These are phyloP conservation scores for Hepatocystis sp. DNA, from an alignment of 169 alveolate species.

Conservation along the genomic window DNA sequence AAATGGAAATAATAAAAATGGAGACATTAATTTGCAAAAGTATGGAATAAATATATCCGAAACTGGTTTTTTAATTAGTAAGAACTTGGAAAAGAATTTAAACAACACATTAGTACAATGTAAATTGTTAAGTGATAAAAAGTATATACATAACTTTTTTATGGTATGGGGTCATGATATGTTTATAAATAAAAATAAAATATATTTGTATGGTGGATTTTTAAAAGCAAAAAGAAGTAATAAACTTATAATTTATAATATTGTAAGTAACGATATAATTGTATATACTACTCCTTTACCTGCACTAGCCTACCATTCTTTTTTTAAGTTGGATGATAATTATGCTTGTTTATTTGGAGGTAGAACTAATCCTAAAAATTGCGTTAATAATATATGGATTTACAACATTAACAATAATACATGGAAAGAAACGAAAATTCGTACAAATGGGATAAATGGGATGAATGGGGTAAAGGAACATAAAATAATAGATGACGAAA, in stretches of 20 bases:
- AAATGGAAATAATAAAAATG: not conserved
- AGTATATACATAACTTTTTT: slow-evolving; percentile 35
- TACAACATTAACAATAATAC: slow-evolving; percentile 26
- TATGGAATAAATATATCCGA: slow-evolving; percentile 14
- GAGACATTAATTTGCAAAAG: slow-evolving; percentile 13
- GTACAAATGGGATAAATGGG: too few relatives aligned
- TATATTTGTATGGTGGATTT: slow-evolving; percentile 63
- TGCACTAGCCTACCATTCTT: slow-evolving; percentile 18
- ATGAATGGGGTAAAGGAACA: too few relatives aligned
- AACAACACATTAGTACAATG: slow-evolving; percentile 12
- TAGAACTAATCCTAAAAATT: slow-evolving; percentile 30
- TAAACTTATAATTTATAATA: slow-evolving; percentile 28
- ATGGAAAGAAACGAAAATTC: slow-evolving; percentile 24
- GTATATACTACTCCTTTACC: slow-evolving; percentile 29
- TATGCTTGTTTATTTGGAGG: slow-evolving; percentile 66
- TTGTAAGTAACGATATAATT: slow-evolving; percentile 8
- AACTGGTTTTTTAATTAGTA: slow-evolving; percentile 10
- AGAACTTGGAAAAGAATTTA: not conserved
- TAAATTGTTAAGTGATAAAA: slow-evolving; percentile 15
- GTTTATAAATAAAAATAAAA: slow-evolving; percentile 46
- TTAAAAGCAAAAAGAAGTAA: slow-evolving; percentile 50
- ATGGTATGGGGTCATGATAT: slow-evolving; percentile 76
- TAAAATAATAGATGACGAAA: too few relatives aligned
- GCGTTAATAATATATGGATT: slow-evolving; percentile 29
- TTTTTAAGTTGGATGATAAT: slow-evolving; percentile 34